Evolutionary conservation across 208 protist genomes (phyloP).

Genomic region (Crithidia sp.): DNA sequence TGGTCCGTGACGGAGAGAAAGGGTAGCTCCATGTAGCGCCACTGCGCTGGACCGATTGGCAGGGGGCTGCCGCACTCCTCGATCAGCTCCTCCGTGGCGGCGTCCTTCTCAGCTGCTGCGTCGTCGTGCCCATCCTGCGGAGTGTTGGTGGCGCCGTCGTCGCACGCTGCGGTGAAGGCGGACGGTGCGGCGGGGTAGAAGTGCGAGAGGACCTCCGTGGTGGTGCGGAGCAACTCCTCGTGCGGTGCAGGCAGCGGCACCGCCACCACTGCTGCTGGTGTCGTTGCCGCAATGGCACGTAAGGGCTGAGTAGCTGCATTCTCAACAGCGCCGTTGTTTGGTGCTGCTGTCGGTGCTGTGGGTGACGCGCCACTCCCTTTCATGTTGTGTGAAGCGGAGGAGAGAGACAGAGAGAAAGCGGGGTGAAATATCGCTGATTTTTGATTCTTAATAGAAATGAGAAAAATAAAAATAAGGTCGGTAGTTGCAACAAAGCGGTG

Average conservation of each 20-base stretch:
- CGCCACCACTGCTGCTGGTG: neutral
- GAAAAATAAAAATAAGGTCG: no score
- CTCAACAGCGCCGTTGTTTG: neutral
- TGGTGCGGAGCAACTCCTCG: constrained; percentile 13
- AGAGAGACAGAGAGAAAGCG: neutral
- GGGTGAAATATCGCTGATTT: neutral
- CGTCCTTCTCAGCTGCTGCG: neutral
- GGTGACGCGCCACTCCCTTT: neutral
- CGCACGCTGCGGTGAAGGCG: neutral
- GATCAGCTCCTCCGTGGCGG: neutral
- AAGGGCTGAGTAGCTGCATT: neutral
- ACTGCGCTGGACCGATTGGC: constrained; percentile 9
- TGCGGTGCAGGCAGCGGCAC: constrained; percentile 5
- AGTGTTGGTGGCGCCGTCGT: neutral
- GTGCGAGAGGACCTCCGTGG: constrained; percentile 9
- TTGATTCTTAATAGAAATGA: neutral
- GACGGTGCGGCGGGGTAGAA: constrained; percentile 11
- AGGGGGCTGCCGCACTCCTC: constrained; percentile 10
- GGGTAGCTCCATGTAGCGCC: constrained; percentile 23
- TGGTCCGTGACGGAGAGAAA: constrained; percentile 13
- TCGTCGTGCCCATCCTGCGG: neutral
- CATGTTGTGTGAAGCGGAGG: neutral
- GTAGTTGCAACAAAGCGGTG: neutral
- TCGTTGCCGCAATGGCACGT: neutral
- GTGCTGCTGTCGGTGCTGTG: neutral